Conservation (phyloP, 2,329 filamentous ascomycete species). For the Fusarium sublunatum region DNA sequence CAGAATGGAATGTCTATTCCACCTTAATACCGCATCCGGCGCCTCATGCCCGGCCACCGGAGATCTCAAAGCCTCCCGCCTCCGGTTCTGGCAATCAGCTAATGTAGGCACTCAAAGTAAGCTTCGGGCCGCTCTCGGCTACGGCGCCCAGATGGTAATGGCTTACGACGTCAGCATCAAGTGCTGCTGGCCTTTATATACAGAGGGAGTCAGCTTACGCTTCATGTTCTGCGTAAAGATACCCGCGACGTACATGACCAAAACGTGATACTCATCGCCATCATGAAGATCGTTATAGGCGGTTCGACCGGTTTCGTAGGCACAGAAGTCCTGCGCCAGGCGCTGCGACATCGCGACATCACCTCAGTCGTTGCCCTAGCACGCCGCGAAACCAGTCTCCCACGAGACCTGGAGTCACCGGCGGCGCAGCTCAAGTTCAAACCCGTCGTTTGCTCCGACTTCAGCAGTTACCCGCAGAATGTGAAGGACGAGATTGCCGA, state of each 20-base stretch:
- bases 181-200: background rate
- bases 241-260: background rate
- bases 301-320: slow-evolving; percentile 58
- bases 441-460: slow-evolving; percentile 55
- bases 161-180: background rate
- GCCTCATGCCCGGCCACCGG: background rate
- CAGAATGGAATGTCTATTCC: slow-evolving; percentile 7
- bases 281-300: slow-evolving; percentile 58
- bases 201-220: background rate
- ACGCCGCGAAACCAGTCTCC: slow-evolving; percentile 50
- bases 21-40: slow-evolving; percentile 14
- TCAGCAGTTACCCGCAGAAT: slow-evolving; percentile 54
- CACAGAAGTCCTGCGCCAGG: slow-evolving; percentile 58
- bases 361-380: slow-evolving; percentile 56
- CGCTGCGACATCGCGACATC: slow-evolving; percentile 51
- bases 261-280: background rate
- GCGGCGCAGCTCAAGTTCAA: slow-evolving; percentile 53
- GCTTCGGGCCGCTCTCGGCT: background rate
- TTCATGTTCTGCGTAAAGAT: background rate
- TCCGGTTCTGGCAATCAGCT: slow-evolving; percentile 8
- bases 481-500: slow-evolving; percentile 54
- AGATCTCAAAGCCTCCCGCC: background rate
- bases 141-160: too few relatives aligned
- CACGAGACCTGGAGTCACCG: slow-evolving; percentile 35
- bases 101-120: background rate